Base-by-base conservation (phyloP, 495 filamentous ascomycete species). In the Pseudoneurospora amorphoporcata region DNA sequence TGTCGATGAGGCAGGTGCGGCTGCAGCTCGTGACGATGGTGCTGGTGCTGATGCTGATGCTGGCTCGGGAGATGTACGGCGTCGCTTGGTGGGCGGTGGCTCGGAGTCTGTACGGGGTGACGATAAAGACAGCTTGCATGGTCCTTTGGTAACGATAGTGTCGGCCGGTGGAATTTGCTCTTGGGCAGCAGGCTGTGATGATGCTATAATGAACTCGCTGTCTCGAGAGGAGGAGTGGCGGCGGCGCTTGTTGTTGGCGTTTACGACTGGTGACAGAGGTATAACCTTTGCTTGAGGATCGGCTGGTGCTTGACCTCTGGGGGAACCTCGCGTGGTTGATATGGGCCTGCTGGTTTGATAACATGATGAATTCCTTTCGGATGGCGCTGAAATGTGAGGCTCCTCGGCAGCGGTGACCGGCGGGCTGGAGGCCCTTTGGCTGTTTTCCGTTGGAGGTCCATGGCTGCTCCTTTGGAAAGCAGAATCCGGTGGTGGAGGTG, bases 1-100 rank as follows among this genome's bases (percentile, higher is more conserved):
- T 5, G 75, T 73, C 0, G 76, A 76, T 14, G 84, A 83, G 41
- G 81, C 82, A 0, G 83, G 82, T 53, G 81, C 77, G 0, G 81
- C 80, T 42, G 81, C 74, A 35, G 39, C 65, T 65, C 68, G 72
- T 8, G 77, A 41, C 3, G 10, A 74, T 42, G 68, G 16, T 17
- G 42, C 19, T 39, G 58, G 41, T 5, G 43, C 16, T 43, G 41
- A 10, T 5, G 43, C 16, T 43, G 41, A 10, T 10, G 23, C 53
- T 65, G 53, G 29, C 53, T 65, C 39, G 3, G 29, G 70, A 8
- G 71, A 74, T 38, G 69, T 72, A 38, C 76, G 69, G 0, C 70
- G 73, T 16, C 76, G 75, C 69, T 83, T 82, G 23, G 71, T n/a
- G 3, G 76, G 75, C 0, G 78, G 76, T 16, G 84, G 83, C 41